Percentiles rank a stretch among this genome's conserved stretches.
phyloP scores from a whole-genome alignment of 768 basidiomycete species.

The Suillus alpinus region DNA sequence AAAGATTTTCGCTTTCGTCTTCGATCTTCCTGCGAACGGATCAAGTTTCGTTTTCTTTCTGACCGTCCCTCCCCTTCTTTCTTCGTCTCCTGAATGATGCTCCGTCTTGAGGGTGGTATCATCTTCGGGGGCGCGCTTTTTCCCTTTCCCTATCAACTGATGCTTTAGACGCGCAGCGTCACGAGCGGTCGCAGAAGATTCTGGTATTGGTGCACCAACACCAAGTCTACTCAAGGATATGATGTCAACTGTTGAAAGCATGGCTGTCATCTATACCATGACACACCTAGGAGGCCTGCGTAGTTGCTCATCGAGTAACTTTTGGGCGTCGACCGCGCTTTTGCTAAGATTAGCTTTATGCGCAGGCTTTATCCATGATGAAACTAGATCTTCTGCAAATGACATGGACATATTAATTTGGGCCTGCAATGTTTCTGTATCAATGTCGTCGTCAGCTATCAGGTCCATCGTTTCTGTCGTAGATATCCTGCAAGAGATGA shows the following conservation, averaged over 20 bases:
- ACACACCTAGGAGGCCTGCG: constrained; percentile 68
- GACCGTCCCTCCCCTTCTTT: constrained; percentile 53
- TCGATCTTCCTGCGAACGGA: constrained; percentile 48
- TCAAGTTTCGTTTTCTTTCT: constrained; percentile 61
- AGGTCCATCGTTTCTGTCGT: constrained; percentile 18
- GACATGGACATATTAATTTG: constrained; percentile 81
- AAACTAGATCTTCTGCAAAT: constrained; percentile 66
- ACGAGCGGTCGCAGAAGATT: constrained; percentile 39
- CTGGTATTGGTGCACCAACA: constrained; percentile 66
- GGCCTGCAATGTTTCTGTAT: constrained; percentile 71
- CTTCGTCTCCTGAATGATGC: constrained; percentile 45
- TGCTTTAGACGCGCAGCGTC: constrained; percentile 64
- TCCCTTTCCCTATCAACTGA: constrained; percentile 48
- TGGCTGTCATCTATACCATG: neutral
- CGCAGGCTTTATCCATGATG: constrained; percentile 72
- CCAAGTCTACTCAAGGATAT: constrained; percentile 51
- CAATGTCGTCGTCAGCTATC: constrained; percentile 53
- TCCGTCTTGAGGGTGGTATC: constrained; percentile 21
- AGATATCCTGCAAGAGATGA: constrained; percentile 17
- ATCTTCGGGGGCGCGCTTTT: constrained; percentile 47
- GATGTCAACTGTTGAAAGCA: constrained; percentile 7
- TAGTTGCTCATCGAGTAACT: constrained; percentile 65
- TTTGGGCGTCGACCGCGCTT: constrained; percentile 34
- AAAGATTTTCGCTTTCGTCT: constrained; percentile 42
- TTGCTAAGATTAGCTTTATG: constrained; percentile 37